Conservation (phyloP, 2,329 filamentous ascomycete genomes). For the Fusarium luffae region DNA sequence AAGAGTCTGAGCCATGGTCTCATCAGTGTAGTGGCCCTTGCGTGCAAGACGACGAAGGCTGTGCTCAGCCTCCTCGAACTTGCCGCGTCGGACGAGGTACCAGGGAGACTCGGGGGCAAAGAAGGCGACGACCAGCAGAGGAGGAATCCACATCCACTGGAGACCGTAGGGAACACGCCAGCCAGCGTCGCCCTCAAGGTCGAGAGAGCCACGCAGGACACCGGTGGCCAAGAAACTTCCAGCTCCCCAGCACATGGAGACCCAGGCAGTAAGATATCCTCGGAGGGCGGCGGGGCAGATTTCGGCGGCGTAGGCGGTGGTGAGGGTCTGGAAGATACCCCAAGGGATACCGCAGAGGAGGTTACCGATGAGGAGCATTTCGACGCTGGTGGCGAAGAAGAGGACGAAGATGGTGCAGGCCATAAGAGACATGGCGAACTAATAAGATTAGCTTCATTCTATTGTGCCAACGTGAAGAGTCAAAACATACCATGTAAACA, state of each 20-base stretch:
- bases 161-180: slow-evolving; percentile 61
- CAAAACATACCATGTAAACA: slow-evolving; percentile 56
- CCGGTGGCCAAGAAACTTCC: slow-evolving; percentile 59
- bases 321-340: slow-evolving; percentile 59
- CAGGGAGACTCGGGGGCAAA: slow-evolving; percentile 62
- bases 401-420: slow-evolving; percentile 59
- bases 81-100: slow-evolving; percentile 58
- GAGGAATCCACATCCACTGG: slow-evolving; percentile 61
- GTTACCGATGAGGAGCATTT: slow-evolving; percentile 56
- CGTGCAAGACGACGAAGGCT: slow-evolving; percentile 54
- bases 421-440: slow-evolving; percentile 52
- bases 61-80: slow-evolving; percentile 52
- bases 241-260: slow-evolving; percentile 62
- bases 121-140: slow-evolving; percentile 54
- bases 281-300: slow-evolving; percentile 57
- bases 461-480: too few relatives aligned
- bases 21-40: slow-evolving; percentile 50
- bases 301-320: slow-evolving; percentile 61
- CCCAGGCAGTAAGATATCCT: slow-evolving; percentile 59
- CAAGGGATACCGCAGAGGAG: slow-evolving; percentile 60
- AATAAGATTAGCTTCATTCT: neutral
- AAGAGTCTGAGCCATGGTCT: slow-evolving; percentile 53
- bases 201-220: slow-evolving; percentile 54
- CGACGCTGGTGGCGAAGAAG: slow-evolving; percentile 57
- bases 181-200: slow-evolving; percentile 53